A percentile compares a stretch with the other conserved stretches of the same genome.
Evolutionary conservation across 345 rosid genomes (phyloP).

Genomic region (Draba incana): DNA sequence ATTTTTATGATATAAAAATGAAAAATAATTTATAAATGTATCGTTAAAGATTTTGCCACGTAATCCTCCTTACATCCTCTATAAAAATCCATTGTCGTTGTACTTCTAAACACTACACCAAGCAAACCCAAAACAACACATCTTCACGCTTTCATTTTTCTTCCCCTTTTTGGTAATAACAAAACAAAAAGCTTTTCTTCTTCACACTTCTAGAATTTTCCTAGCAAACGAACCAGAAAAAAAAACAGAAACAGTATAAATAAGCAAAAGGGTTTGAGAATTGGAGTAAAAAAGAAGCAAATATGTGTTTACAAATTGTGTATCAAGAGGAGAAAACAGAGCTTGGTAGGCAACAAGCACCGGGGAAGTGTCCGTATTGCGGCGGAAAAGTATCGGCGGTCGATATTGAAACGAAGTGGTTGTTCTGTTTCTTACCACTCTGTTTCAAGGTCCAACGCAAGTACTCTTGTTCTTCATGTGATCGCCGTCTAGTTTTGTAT

Average conservation of each 20-base stretch:
- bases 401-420: slow-evolving; percentile 71
- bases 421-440: slow-evolving; percentile 79
- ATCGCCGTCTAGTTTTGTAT: slow-evolving; percentile 53
- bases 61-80: slow-evolving; percentile 19
- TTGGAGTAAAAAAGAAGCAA: background rate
- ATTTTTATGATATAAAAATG: background rate
- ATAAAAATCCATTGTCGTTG: slow-evolving; percentile 33
- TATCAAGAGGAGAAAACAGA: slow-evolving; percentile 65
- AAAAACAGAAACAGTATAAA: slow-evolving; percentile 14
- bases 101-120: slow-evolving; percentile 27
- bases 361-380: slow-evolving; percentile 80
- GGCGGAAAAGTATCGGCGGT: slow-evolving; percentile 73
- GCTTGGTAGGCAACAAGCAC: slow-evolving; percentile 70
- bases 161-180: background rate
- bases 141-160: background rate
- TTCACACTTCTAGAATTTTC: slow-evolving; percentile 33
- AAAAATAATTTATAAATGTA: background rate
- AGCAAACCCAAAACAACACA: background rate
- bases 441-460: slow-evolving; percentile 66
- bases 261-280: background rate
- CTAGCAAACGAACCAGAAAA: slow-evolving; percentile 11
- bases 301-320: slow-evolving; percentile 62
- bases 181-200: slow-evolving; percentile 3
- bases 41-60: slow-evolving; percentile 31
- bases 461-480: slow-evolving; percentile 63